Base-by-base conservation (phyloP, 192 early-diverging fungal genomes). In the Anaeromyces robustus region DNA sequence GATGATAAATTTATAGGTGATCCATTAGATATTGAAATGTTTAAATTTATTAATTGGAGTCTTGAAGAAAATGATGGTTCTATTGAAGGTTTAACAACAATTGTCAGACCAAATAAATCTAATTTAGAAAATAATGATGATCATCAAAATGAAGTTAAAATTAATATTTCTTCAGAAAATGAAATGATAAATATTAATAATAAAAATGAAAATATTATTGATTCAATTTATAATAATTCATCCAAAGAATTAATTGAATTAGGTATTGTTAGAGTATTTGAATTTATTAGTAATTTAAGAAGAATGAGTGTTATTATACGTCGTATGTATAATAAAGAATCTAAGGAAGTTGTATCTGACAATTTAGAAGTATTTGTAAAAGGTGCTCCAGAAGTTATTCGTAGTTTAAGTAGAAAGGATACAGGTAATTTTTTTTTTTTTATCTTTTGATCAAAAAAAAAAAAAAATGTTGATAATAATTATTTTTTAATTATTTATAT, bases 11-110 rank as follows among this genome's bases (percentile, higher is more conserved):
- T 94, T 12, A 90, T 98, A 31, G 98, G 98, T 22, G 97, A 98
- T 84, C 97, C 97, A 9, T 88, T 99, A 79, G 98, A 99, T 84
- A 82, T 97, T 34, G 96, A 95, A 85, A 98, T 99, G 97, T 97
- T 99, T 87, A 93, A 97, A 78, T 96, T 96, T 79, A 98, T 95
- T 0, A 89, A 89, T 4, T 99, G 96, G 97, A 85, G 93, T 37
- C 83, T 98, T 30, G 96, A 98, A 80, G 96, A 99, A 85, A 92
- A 92, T 79, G 94, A 91, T 77, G 18, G 96, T 98, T 31, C 90
- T 96, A 79, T 95, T 96, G 37, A 94, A 94, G 4, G 89, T 91
- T 77, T 87, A 88, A 16, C 86, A 87, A 80, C 89, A 86, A 29
- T 86, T 92, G 14, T 84, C 87, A n/a, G 86, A 22, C 43, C 39